Percentiles rank a stretch among this genome's conserved stretches.
phyloP scores from a whole-genome alignment of 257 asterid genomes.

The Lantana camara region DNA sequence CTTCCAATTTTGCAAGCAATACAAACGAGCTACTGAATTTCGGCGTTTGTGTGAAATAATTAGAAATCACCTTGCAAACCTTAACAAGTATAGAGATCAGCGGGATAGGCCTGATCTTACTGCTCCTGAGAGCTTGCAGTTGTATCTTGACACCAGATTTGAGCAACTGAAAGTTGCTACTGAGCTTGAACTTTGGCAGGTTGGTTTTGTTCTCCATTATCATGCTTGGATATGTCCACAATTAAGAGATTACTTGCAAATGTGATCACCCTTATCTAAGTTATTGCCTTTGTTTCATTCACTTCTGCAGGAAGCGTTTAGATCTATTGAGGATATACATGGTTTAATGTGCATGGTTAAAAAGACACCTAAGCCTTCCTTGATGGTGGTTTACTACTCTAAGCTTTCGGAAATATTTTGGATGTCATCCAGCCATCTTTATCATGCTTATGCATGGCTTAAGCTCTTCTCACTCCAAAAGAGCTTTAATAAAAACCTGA shows the following conservation, averaged over 20 bases:
- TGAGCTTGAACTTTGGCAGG: conserved; percentile 98
- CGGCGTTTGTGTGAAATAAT: conserved; percentile 90
- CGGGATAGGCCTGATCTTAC: conserved; percentile 91
- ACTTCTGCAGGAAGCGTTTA: conserved; percentile 77
- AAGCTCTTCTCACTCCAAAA: conserved; percentile 90
- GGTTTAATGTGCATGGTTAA: conserved; percentile 89
- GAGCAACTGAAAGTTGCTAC: conserved; percentile 95
- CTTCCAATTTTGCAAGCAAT: conserved; percentile 95
- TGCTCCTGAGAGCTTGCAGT: conserved; percentile 87
- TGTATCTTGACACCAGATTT: conserved; percentile 89
- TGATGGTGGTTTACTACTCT: conserved; percentile 84
- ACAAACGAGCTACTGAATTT: conserved; percentile 87
- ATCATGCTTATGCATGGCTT: conserved; percentile 98
- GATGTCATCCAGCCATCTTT: conserved; percentile 83
- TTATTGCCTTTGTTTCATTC: neutral
- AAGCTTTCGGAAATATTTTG: conserved; percentile 91
- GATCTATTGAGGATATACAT: conserved; percentile 86
- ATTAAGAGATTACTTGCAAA: too few relatives aligned
- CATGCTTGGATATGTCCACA: neutral
- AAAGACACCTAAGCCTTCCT: conserved; percentile 79
- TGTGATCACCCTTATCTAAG: neutral
- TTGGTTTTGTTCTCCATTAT: conserved; percentile 26
- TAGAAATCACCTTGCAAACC: conserved; percentile 87
- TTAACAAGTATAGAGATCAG: conserved; percentile 90
- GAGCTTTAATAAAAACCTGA: conserved; percentile 77